Percentiles rank a stretch among this genome's conserved stretches.
These are phyloP conservation scores for Shiraia bambusicola DNA, from an alignment of 2,329 filamentous ascomycete genomes.

Conservation along the genomic window DNA sequence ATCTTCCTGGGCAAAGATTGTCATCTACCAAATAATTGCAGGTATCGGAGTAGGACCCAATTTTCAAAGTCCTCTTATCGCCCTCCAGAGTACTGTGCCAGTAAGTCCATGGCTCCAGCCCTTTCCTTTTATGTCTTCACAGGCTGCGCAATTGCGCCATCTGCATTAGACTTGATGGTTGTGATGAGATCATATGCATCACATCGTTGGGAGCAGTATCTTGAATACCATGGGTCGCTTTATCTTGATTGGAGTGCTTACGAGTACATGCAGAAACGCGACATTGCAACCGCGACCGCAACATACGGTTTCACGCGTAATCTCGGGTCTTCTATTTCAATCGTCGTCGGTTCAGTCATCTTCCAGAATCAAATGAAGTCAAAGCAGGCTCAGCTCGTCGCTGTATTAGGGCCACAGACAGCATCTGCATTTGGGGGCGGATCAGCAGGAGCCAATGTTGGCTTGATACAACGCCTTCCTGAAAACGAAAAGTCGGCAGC, in stretches of 20 bases:
- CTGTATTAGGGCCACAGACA: conserved; percentile 54
- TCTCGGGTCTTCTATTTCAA: conserved; percentile 65
- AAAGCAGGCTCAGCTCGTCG: conserved; percentile 52
- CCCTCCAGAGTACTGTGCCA: conserved; percentile 64
- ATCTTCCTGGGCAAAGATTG: conserved; percentile 44
- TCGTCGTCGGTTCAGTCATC: conserved; percentile 75
- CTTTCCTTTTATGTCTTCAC: neutral
- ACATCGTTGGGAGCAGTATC: conserved; percentile 1
- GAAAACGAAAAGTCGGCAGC: conserved; percentile 48
- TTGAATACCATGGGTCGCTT: conserved; percentile 1
- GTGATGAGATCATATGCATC: neutral
- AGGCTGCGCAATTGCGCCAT: neutral
- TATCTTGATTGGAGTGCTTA: conserved; percentile 15
- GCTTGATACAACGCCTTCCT: conserved; percentile 56
- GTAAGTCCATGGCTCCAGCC: conserved; percentile 21
- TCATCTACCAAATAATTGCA: conserved; percentile 43
- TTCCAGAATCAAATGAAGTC: conserved; percentile 74
- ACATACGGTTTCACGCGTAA: conserved; percentile 69
- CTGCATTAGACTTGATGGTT: neutral
- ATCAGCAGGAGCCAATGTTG: conserved; percentile 62
- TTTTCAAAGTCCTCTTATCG: conserved; percentile 69
- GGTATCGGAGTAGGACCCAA: conserved; percentile 61
- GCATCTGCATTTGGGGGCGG: conserved; percentile 59
- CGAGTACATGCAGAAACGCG: conserved; percentile 44
- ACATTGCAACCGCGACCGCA: conserved; percentile 69